Conservation (phyloP, 108 stramenopile genomes). For the Aurantiochytrium sp. region DNA sequence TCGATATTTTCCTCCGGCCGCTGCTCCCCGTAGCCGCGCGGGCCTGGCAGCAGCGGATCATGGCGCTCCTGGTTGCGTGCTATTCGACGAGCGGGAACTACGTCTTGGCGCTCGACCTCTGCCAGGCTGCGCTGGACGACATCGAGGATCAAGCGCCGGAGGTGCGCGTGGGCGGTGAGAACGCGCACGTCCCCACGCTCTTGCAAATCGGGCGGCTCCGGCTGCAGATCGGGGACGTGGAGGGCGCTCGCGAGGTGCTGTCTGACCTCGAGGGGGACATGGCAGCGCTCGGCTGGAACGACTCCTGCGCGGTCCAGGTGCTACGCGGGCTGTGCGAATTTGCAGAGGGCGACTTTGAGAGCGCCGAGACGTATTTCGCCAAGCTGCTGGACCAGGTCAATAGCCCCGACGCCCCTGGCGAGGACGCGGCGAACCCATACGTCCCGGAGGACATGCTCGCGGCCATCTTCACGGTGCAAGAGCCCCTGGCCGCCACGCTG, state of each 20-base stretch:
- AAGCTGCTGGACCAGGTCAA: not conserved
- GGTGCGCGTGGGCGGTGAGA: not conserved
- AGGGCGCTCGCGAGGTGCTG: not conserved
- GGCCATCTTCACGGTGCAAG: not conserved
- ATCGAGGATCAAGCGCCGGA: not conserved
- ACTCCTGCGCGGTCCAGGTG: not conserved
- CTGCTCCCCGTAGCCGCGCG: not conserved
- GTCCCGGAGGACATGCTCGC: not conserved
- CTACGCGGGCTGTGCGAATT: not conserved
- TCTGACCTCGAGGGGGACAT: not conserved
- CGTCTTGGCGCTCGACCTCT: not conserved
- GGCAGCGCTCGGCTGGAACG: not conserved
- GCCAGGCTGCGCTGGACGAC: not conserved
- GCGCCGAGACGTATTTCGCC: not conserved
- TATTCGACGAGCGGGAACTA: not conserved
- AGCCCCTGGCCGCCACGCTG: not conserved
- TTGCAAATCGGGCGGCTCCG: not conserved
- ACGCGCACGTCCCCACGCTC: not conserved
- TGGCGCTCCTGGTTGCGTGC: not conserved
- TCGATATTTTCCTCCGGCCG: not conserved
- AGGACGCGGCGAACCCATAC: not conserved
- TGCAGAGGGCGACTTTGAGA: not conserved
- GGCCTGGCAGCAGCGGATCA: not conserved
- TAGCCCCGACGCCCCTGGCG: not conserved
- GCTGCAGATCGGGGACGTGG: conserved; percentile 9